A percentile compares a stretch with the other conserved stretches of the same genome.
Evolutionary conservation across 148 eudicot genomes (phyloP).

Genomic region (Suaeda aralocaspica): DNA sequence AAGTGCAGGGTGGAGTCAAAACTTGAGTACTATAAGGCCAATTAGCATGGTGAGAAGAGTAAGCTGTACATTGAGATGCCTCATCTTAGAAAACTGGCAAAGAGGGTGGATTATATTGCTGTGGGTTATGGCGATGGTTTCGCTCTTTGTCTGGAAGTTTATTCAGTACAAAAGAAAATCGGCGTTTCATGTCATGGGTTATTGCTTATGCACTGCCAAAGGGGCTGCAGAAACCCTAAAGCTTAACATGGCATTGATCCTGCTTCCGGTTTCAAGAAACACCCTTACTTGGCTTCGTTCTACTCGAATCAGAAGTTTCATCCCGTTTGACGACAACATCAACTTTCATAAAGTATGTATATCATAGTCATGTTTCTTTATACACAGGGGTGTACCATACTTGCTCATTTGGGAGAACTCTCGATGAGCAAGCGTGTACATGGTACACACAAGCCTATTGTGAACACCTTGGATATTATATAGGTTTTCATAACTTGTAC

Average conservation of each 20-base stretch:
- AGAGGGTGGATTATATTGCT: slow-evolving; percentile 68
- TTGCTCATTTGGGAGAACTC: too few relatives aligned
- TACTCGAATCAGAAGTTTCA: slow-evolving; percentile 52
- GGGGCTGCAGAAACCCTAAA: slow-evolving; percentile 97
- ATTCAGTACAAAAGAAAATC: slow-evolving; percentile 57
- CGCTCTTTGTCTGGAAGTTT: slow-evolving; percentile 80
- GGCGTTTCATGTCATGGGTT: slow-evolving; percentile 83
- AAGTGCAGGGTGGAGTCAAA: slow-evolving; percentile 74
- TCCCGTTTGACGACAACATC: slow-evolving; percentile 86
- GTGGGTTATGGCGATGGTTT: slow-evolving; percentile 62
- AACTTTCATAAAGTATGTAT: slow-evolving; percentile 91
- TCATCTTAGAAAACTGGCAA: slow-evolving; percentile 80
- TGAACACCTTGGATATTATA: neutral
- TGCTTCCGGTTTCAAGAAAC: slow-evolving; percentile 82
- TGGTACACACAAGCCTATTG: neutral
- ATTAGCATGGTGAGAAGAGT: slow-evolving; percentile 36
- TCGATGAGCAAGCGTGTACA: neutral
- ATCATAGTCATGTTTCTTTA: too few relatives aligned
- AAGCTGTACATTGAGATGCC: slow-evolving; percentile 49
- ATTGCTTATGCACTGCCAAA: slow-evolving; percentile 85
- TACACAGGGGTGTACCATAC: too few relatives aligned
- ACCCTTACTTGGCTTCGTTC: slow-evolving; percentile 79
- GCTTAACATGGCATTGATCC: slow-evolving; percentile 91
- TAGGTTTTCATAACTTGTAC: neutral
- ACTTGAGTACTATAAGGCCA: slow-evolving; percentile 41